phyloP scores from a whole-genome alignment of 768 basidiomycete species.

The Termitomyces sp. region DNA sequence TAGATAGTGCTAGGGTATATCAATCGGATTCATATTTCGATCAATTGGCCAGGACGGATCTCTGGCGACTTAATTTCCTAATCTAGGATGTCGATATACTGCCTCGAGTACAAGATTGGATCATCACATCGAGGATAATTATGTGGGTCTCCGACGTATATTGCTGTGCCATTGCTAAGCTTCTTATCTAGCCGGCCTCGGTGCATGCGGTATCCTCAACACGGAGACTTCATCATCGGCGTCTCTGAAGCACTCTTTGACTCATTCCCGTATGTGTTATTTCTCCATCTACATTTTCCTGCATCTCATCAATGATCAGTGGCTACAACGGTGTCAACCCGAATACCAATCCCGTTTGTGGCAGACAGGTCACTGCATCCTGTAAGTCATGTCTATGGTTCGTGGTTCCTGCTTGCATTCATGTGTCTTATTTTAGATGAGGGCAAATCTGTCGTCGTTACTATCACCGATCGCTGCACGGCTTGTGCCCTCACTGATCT shows the following conservation, averaged over 20 bases:
- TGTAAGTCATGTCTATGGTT: constrained; percentile 36
- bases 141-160: too few relatives aligned
- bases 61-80: not conserved
- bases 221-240: constrained; percentile 48
- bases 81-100: not conserved
- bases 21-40: not conserved
- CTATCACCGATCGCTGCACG: constrained; percentile 57
- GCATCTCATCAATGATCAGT: constrained; percentile 26
- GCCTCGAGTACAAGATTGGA: not conserved
- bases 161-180: too few relatives aligned
- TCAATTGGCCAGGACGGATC: not conserved
- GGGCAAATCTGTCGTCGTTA: constrained; percentile 43
- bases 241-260: constrained; percentile 54
- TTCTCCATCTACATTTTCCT: not conserved
- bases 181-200: constrained; percentile 44
- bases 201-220: constrained; percentile 60
- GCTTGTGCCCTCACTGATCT: constrained; percentile 48
- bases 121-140: not conserved
- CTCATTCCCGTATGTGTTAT: constrained; percentile 45
- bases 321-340: constrained; percentile 56
- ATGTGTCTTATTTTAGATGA: constrained; percentile 30
- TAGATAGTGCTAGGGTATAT: not conserved
- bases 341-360: constrained; percentile 73
- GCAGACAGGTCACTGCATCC: constrained; percentile 32
- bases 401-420: not conserved